Evolutionary conservation across 495 filamentous ascomycete species (phyloP).

Genomic region (Penicillium pancosmium): DNA sequence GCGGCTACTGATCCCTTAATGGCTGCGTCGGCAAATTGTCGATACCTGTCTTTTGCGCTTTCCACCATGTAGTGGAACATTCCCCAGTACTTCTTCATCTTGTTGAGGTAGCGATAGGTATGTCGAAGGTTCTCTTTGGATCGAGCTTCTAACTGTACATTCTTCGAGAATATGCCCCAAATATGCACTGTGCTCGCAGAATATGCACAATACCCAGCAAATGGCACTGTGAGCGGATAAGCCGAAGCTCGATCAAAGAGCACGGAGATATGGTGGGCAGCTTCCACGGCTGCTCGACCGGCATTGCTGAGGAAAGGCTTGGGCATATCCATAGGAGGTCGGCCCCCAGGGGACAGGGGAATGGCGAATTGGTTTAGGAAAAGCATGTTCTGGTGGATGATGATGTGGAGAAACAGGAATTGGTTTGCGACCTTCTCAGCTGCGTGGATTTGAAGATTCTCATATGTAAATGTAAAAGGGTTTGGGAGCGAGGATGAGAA

Average conservation of each 20-base stretch:
- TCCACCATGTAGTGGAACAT: slow-evolving; percentile 97
- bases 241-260: slow-evolving; percentile 79
- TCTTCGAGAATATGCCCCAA: slow-evolving; percentile 85
- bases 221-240: slow-evolving; percentile 83
- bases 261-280: slow-evolving; percentile 87
- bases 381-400: slow-evolving; percentile 83
- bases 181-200: slow-evolving; percentile 90
- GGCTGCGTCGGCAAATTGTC: slow-evolving; percentile 79
- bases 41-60: slow-evolving; percentile 88
- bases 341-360: slow-evolving; percentile 66
- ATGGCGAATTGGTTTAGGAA: slow-evolving; percentile 90
- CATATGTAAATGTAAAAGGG: slow-evolving; percentile 68
- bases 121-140: slow-evolving; percentile 86
- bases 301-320: slow-evolving; percentile 77
- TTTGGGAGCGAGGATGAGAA: slow-evolving; percentile 72
- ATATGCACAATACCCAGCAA: slow-evolving; percentile 93
- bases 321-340: slow-evolving; percentile 74
- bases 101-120: slow-evolving; percentile 86
- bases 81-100: slow-evolving; percentile 97
- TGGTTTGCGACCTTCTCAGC: slow-evolving; percentile 86
- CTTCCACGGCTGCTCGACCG: slow-evolving; percentile 74
- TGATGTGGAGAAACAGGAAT: slow-evolving; percentile 92
- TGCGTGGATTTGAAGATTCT: slow-evolving; percentile 84
- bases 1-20: slow-evolving; percentile 48
- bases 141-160: slow-evolving; percentile 69